A percentile compares a stretch with the other conserved stretches of the same genome.
phyloP scores from a whole-genome alignment of 179 eudicot genomes.

The Corrigiola litoralis region DNA sequence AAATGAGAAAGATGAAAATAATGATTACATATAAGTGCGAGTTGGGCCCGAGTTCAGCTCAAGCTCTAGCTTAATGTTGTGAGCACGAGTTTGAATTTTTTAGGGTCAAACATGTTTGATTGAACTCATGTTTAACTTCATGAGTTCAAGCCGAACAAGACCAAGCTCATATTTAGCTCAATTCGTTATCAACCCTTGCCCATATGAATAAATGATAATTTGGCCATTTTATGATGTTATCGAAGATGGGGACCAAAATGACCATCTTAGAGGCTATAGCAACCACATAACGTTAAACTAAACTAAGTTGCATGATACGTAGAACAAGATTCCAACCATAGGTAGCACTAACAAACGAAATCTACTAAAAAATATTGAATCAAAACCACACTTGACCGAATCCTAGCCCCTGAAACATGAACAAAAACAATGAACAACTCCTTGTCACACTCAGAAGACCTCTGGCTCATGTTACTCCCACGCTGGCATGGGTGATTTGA shows the following conservation, averaged over 20 bases:
- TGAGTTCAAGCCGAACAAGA: no score
- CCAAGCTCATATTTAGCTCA: no score
- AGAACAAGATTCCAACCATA: neutral
- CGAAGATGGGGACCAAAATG: neutral
- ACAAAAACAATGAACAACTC: neutral
- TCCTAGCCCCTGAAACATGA: neutral
- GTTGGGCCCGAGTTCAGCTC: no score
- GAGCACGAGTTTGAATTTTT: no score
- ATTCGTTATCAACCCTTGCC: no score
- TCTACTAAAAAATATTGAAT: neutral
- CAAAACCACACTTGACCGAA: neutral
- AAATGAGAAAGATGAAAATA: no score
- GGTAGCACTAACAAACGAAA: neutral
- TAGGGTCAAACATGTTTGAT: no score
- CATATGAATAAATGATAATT: no score
- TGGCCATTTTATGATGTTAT: no score
- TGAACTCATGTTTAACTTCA: no score
- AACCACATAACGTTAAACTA: neutral
- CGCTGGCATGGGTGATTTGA: constrained; percentile 16
- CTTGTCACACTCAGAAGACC: constrained; percentile 6
- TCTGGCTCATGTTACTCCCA: constrained; percentile 9
- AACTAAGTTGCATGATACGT: neutral
- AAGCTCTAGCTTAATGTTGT: no score
- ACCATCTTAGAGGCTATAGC: neutral
- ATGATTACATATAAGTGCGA: no score